Base-by-base conservation (phyloP, 768 basidiomycete species). In the Tulasnella sp. region DNA sequence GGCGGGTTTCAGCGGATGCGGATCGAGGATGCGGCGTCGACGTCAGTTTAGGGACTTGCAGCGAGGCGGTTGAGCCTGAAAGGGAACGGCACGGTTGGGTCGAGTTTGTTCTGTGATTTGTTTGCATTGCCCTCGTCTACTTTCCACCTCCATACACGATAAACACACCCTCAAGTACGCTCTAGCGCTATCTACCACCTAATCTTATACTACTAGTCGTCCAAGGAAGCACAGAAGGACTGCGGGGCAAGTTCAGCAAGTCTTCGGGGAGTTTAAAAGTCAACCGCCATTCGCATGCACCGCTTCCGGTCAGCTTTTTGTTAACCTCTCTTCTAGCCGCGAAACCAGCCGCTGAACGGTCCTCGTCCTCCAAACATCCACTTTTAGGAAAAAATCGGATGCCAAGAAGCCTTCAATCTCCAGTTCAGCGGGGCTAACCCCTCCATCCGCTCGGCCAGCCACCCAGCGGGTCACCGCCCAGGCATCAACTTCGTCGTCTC, bases 361-460 rank as follows among this genome's bases (percentile, higher is more conserved):
- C 35, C 16, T 77, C 35, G 20, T 40, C 23, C 29, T 44, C 55
- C 23, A 20, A 26, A 37, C 16, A 23, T 15, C 26, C 35, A 4
- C 10, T 40, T 37, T 55, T 83, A 95, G 94, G 83, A 94, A 91
- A 89, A 91, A 89, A 86, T 93, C 93, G 80, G 93, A 93, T 87
- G 86, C 87, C 78, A 90, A 88, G 83, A 88, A 87, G n/a, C 29
- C 81, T 35, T 67, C 61, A 67, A 67, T 67, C 32, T 67, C 61
- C 13, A 67, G 61, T 35, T 67, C 61, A 35, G 61, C 32, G 32
- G 61, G 23, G 29, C 23, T 67, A 67, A 35, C 32, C 29, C 61
- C n/a, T 5, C 29, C 61, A 35, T 81, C 85, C 74, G 85, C 87
- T 23, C 70, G 78, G 23, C 70, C 70, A 79, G 42, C 80, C 29